Percentiles rank a stretch among this genome's conserved stretches.
These are phyloP conservation scores for Symbiodinium pilosum DNA, from an alignment of 73 alveolate genomes.

Conservation along the genomic window DNA sequence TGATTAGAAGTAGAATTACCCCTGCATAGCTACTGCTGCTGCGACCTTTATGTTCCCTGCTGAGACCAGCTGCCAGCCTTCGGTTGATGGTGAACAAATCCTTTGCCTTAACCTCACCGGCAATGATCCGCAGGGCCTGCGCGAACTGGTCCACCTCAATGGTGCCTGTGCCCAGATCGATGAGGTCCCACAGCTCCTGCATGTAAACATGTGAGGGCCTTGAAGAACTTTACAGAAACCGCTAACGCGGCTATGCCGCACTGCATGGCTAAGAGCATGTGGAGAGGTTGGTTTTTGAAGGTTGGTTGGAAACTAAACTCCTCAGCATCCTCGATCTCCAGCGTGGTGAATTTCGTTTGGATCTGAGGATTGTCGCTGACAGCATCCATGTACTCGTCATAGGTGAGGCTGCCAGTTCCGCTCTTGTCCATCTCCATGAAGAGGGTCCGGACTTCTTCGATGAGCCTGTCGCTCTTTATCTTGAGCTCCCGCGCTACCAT, in stretches of 20 bases:
- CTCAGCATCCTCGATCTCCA: conserved; percentile 79
- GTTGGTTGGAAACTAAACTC: neutral
- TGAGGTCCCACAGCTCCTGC: conserved; percentile 58
- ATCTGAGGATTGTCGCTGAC: conserved; percentile 35
- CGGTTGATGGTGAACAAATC: conserved; percentile 72
- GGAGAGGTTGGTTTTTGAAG: too few relatives aligned
- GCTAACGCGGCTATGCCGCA: neutral
- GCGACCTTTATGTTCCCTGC: too few relatives aligned
- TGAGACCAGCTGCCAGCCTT: too few relatives aligned
- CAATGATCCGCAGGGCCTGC: conserved; percentile 54
- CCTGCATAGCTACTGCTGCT: too few relatives aligned
- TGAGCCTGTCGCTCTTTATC: conserved; percentile 66
- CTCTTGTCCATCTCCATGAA: conserved; percentile 75
- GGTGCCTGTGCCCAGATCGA: conserved; percentile 49
- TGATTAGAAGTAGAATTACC: too few relatives aligned
- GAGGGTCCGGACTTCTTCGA: conserved; percentile 51
- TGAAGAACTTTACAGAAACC: too few relatives aligned
- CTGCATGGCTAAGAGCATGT: too few relatives aligned
- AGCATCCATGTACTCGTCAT: conserved; percentile 43
- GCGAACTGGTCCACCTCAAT: conserved; percentile 74
- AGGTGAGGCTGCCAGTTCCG: conserved; percentile 45
- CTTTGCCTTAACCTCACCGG: conserved; percentile 66
- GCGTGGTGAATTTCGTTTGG: conserved; percentile 45
- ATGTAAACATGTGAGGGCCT: neutral
- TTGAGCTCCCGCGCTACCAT: conserved; percentile 82